Base-by-base conservation (phyloP, 2,329 filamentous ascomycete genomes). In the Diaporthe vexans region DNA sequence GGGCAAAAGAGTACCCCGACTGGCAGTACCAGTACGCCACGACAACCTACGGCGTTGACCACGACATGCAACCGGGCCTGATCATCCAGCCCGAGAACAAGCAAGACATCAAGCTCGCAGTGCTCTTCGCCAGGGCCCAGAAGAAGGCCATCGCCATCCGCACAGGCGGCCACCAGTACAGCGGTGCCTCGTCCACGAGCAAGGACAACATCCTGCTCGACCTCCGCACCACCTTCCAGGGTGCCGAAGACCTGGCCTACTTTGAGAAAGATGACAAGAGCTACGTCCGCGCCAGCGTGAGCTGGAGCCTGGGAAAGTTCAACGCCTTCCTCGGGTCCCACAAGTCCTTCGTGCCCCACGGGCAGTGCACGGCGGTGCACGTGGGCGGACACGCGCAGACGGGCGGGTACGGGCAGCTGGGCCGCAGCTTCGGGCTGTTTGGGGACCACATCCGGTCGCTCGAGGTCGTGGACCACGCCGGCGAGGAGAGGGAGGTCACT, bases 401-500 rank as follows among this genome's bases (percentile, higher is more conserved):
- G 0, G 86, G 86, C 51, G 86, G 86, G 4, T 88, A 86, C 67
- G 86, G 86, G 1, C 85, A 86, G 73, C 79, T 88, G 0, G 85
- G 79, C 6, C 85, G 86, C 8, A 85, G 84, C 76, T 88, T 88
- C 61, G 90, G 90, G 1, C 82, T 91, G 0, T 85, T 84, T 5
- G 88, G 88, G 0, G 90, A 91, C 74, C 86, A 90, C 68, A 85
- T 88, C 9, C 78, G 88, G 1, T 83, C 85, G 19, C 83, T 86
- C 58, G 83, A 87, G 56, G 84, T 89, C 1, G 81, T 91, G 3
- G 85, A 86, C 33, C 85, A 84, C 0, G 80, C 83, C 21, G 90
- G 89, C 0, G 75, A 81, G 15, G 80, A 87, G 33, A 79, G 87
- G 1, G 85, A 84, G 6, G 84, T 90, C 5, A 87, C 84, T 24